These are phyloP conservation scores for Colletotrichum siamense DNA, from an alignment of 2,329 filamentous ascomycete genomes.

Conservation along the genomic window DNA sequence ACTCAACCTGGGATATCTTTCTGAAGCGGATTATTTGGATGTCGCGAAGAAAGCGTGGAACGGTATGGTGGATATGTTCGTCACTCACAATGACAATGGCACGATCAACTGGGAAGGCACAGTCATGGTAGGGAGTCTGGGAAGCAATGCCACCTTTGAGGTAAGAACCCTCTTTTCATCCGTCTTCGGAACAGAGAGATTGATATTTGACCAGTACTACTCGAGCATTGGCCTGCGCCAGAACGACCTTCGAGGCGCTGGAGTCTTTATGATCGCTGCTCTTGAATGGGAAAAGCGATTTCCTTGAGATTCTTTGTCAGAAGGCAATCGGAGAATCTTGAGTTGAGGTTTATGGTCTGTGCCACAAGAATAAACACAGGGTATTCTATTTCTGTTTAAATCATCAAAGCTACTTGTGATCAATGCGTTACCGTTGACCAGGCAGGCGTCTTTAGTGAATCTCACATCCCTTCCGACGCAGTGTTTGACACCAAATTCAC, in stretches of 20 bases:
- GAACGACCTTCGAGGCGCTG: conserved; percentile 33
- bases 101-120: conserved; percentile 58
- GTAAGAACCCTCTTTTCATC: conserved; percentile 32
- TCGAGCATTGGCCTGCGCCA: conserved; percentile 28
- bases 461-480: not conserved
- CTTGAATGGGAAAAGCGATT: conserved; percentile 30
- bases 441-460: not conserved
- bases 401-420: not conserved
- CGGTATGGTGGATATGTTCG: conserved; percentile 47
- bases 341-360: not conserved
- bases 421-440: not conserved
- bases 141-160: conserved; percentile 53
- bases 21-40: conserved; percentile 23
- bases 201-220: conserved; percentile 26
- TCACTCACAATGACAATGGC: conserved; percentile 50
- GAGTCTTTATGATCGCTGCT: conserved; percentile 32
- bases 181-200: not conserved
- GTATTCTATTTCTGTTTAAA: not conserved
- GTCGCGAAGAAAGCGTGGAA: conserved; percentile 31
- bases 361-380: not conserved
- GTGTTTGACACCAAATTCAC: not conserved
- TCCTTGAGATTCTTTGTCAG: not conserved
- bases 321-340: not conserved
- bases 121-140: conserved; percentile 56
- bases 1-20: conserved; percentile 31